phyloP scores from a whole-genome alignment of 345 rosid species.

The Sonneratia alba region DNA sequence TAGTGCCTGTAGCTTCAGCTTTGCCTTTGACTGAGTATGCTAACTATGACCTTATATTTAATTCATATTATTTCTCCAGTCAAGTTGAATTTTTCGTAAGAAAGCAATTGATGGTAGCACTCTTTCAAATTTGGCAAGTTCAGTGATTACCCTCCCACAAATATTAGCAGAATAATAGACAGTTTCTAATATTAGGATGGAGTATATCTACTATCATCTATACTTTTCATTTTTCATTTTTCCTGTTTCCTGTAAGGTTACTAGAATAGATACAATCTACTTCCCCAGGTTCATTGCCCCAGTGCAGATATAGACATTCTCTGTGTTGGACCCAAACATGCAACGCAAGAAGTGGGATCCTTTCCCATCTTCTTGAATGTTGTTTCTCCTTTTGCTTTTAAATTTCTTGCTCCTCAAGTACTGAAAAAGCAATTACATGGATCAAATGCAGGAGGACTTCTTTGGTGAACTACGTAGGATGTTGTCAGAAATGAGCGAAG shows the following conservation, averaged over 20 bases:
- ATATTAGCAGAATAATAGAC: neutral
- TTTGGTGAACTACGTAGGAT: constrained; percentile 77
- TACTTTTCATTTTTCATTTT: neutral
- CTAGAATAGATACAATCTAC: too few relatives aligned
- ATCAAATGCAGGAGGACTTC: constrained; percentile 65
- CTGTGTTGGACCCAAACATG: constrained; percentile 91
- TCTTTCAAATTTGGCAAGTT: neutral
- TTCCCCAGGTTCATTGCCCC: constrained; percentile 84
- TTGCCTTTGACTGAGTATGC: neutral
- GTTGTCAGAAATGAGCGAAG: constrained; percentile 90
- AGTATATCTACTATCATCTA: too few relatives aligned
- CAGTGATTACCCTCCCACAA: neutral
- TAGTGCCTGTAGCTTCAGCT: neutral
- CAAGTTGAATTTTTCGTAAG: neutral
- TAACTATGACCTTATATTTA: neutral
- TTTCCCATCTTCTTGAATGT: constrained; percentile 14
- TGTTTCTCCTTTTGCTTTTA: neutral
- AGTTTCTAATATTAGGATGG: neutral
- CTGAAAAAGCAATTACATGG: constrained; percentile 12
- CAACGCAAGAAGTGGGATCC: constrained; percentile 76
- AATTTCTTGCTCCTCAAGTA: constrained; percentile 9
- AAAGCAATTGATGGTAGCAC: neutral
- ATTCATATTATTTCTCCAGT: neutral
- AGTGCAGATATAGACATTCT: constrained; percentile 97
- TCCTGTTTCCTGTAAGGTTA: neutral